These are phyloP conservation scores for Myotisia sp. DNA, from an alignment of 2,329 filamentous ascomycete species.

Conservation along the genomic window DNA sequence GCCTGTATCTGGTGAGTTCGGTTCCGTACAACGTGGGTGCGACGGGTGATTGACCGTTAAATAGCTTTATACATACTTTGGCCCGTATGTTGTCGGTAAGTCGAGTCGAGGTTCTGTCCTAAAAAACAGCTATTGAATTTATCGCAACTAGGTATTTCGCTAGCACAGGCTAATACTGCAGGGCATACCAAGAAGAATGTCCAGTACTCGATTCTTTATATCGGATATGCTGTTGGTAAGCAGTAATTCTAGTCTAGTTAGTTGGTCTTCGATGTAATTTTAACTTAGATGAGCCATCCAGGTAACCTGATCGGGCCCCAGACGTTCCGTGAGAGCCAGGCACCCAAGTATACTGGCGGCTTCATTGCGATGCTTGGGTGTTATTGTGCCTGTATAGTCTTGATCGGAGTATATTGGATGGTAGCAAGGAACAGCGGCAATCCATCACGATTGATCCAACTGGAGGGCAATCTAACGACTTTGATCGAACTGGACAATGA, in stretches of 20 bases:
- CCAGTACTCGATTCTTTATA: conserved; percentile 26
- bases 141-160: conserved; percentile 7
- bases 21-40: background rate
- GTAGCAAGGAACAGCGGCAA: conserved; percentile 15
- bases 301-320: conserved; percentile 32
- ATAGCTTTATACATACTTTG: conserved; percentile 28
- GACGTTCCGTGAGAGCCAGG: conserved; percentile 27
- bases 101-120: background rate
- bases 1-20: conserved; percentile 23
- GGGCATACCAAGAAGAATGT: conserved; percentile 31
- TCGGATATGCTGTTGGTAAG: conserved; percentile 27
- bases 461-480: conserved; percentile 1
- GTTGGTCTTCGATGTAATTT: background rate
- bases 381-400: conserved; percentile 22
- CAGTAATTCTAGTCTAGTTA: background rate
- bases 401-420: conserved; percentile 22
- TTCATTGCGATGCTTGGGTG: conserved; percentile 25
- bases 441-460: background rate
- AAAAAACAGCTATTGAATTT: conserved; percentile 1
- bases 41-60: background rate
- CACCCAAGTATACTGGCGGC: conserved; percentile 26
- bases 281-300: conserved; percentile 1
- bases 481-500: conserved; percentile 3
- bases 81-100: conserved; percentile 19
- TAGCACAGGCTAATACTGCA: conserved; percentile 20